phyloP scores from a whole-genome alignment of 805 yeast genomes.

The Schwanniomyces occidentalis region DNA sequence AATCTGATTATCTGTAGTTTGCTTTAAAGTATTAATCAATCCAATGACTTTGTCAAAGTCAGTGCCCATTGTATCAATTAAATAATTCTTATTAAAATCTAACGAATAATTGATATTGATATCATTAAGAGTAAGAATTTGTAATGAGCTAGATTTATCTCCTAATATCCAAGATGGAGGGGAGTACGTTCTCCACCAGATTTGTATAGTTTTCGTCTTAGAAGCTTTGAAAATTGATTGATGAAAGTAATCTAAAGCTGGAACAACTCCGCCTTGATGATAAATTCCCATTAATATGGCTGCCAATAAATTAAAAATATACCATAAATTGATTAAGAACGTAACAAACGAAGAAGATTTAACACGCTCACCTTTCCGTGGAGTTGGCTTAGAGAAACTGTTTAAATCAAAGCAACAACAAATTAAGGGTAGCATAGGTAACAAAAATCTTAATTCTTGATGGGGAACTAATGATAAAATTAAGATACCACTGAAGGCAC shows the following conservation, averaged over 20 bases:
- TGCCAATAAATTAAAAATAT: slow-evolving; percentile 60
- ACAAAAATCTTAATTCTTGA: slow-evolving; percentile 87
- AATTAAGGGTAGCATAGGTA: slow-evolving; percentile 74
- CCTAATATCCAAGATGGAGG: slow-evolving; percentile 88
- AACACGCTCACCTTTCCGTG: slow-evolving; percentile 1
- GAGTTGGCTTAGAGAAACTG: slow-evolving; percentile 5
- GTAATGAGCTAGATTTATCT: slow-evolving; percentile 13
- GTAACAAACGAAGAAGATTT: slow-evolving; percentile 12
- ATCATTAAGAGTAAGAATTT: neutral
- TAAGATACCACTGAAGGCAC: slow-evolving; percentile 61
- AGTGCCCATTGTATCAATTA: slow-evolving; percentile 54
- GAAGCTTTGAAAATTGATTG: slow-evolving; percentile 3
- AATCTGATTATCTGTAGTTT: slow-evolving; percentile 4
- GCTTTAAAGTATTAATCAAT: slow-evolving; percentile 10
- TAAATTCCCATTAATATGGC: slow-evolving; percentile 70
- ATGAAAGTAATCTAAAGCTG: slow-evolving; percentile 51
- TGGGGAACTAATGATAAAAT: slow-evolving; percentile 78
- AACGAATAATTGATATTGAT: neutral
- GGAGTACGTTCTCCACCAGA: slow-evolving; percentile 94
- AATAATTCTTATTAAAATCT: slow-evolving; percentile 4
- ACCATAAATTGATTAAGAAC: slow-evolving; percentile 48
- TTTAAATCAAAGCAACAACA: slow-evolving; percentile 56
- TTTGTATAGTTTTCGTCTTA: slow-evolving; percentile 32
- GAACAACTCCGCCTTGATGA: slow-evolving; percentile 90
- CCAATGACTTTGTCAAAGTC: slow-evolving; percentile 22